These are phyloP conservation scores for Cytospora paraplurivora DNA, from an alignment of 2,329 filamentous ascomycete species.

Conservation along the genomic window DNA sequence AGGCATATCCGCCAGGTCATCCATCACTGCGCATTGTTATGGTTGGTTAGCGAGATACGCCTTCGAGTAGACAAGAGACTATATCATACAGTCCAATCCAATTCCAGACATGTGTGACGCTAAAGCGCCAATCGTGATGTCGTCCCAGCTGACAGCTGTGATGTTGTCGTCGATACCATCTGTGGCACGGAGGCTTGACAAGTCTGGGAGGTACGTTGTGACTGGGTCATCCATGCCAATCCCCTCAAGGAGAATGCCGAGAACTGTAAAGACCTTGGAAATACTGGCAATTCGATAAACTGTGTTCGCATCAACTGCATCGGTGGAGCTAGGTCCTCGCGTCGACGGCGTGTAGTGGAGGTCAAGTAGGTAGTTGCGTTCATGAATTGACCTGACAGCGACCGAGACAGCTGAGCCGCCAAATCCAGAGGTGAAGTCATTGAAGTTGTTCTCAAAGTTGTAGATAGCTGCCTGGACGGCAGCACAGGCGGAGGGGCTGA, in stretches of 20 bases:
- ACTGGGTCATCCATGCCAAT: constrained; percentile 46
- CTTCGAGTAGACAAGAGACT: too few species aligned
- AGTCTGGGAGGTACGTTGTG: constrained; percentile 47
- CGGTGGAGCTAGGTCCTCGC: constrained; percentile 35
- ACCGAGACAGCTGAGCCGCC: constrained; percentile 42
- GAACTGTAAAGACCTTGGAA: constrained; percentile 39
- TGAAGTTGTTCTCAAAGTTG: constrained; percentile 33
- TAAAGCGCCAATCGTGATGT: constrained; percentile 49
- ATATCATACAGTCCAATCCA: constrained; percentile 40
- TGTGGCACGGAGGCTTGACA: constrained; percentile 33
- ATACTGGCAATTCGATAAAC: constrained; percentile 43
- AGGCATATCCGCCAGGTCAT: constrained; percentile 38
- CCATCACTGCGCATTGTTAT: constrained; percentile 35
- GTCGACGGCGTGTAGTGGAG: constrained; percentile 44
- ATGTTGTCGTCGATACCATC: constrained; percentile 35
- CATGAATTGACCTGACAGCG: constrained; percentile 46
- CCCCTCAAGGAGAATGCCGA: constrained; percentile 37
- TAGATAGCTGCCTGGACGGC: constrained; percentile 36
- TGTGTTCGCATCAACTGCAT: constrained; percentile 37
- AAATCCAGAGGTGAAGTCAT: constrained; percentile 35
- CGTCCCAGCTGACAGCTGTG: constrained; percentile 46
- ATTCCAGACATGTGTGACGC: constrained; percentile 50
- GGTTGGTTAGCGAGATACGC: too few species aligned
- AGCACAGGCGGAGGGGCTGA: constrained; percentile 37
- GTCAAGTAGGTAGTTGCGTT: constrained; percentile 41